These are phyloP conservation scores for Ganoderma resinaceum DNA, from an alignment of 1,284 basidiomycete species.

Conservation along the genomic window DNA sequence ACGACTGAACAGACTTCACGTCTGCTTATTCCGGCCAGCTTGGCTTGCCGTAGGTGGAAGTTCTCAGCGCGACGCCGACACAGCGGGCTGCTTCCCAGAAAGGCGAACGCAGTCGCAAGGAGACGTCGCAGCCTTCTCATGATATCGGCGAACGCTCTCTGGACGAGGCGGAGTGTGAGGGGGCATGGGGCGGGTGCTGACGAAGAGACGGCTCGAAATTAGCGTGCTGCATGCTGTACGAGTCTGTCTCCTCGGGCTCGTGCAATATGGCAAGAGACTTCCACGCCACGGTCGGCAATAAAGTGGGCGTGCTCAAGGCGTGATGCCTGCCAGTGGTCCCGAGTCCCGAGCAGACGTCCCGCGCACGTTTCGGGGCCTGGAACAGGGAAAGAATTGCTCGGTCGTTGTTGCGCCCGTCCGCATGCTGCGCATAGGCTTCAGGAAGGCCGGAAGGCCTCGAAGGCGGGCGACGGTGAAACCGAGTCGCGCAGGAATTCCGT, in stretches of 20 bases:
- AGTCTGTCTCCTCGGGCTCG: slow-evolving; percentile 18
- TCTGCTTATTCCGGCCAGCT: slow-evolving; percentile 34
- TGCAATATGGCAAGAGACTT: slow-evolving; percentile 17
- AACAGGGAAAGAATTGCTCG: slow-evolving; percentile 23
- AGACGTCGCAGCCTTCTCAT: slow-evolving; percentile 22
- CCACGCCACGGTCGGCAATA: slow-evolving; percentile 25
- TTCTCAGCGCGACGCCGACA: slow-evolving; percentile 34
- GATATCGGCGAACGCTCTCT: slow-evolving; percentile 23
- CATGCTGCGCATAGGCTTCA: slow-evolving; percentile 24
- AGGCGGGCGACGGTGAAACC: slow-evolving; percentile 21
- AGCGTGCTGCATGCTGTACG: slow-evolving; percentile 29
- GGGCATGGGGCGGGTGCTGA: slow-evolving; percentile 11
- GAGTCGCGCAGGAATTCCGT: slow-evolving; percentile 26
- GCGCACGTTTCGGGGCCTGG: slow-evolving; percentile 11
- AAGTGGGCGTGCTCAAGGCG: slow-evolving; percentile 11
- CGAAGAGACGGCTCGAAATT: slow-evolving; percentile 22
- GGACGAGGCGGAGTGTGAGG: slow-evolving; percentile 23
- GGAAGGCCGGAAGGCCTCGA: slow-evolving; percentile 14
- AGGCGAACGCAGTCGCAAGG: slow-evolving; percentile 32
- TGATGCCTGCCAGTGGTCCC: slow-evolving; percentile 12
- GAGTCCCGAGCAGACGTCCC: slow-evolving; percentile 16
- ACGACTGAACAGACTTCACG: slow-evolving; percentile 32
- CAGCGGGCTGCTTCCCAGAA: slow-evolving; percentile 26
- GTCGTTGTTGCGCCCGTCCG: slow-evolving; percentile 16
- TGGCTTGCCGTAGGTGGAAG: slow-evolving; percentile 31